These are phyloP conservation scores for Saccharomycopsis babjevae DNA, from an alignment of 805 yeast genomes.

Conservation along the genomic window DNA sequence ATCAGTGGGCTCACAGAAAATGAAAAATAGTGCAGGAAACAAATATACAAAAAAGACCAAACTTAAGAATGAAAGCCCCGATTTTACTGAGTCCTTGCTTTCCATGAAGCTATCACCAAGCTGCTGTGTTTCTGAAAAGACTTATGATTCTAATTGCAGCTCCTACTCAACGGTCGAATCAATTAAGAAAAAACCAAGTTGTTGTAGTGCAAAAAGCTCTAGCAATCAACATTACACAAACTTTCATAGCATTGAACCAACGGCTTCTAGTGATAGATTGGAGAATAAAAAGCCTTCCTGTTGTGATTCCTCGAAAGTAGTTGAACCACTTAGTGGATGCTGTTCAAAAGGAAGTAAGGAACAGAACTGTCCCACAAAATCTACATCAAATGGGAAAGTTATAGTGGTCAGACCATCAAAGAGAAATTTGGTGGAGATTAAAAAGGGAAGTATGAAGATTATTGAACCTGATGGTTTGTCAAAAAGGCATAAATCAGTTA, in stretches of 20 bases:
- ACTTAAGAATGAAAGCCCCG: neutral
- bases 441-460: slow-evolving; percentile 10
- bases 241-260: neutral
- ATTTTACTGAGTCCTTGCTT: neutral
- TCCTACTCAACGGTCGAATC: neutral
- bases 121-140: neutral
- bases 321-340: neutral
- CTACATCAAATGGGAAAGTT: slow-evolving; percentile 14
- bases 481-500: slow-evolving; percentile 1
- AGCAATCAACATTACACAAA: neutral
- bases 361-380: slow-evolving; percentile 15
- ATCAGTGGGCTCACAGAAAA: neutral
- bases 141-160: neutral
- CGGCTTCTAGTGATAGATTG: neutral
- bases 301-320: neutral
- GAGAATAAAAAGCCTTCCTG: neutral
- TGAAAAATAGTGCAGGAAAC: neutral
- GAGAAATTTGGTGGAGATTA: slow-evolving; percentile 11
- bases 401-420: slow-evolving; percentile 15
- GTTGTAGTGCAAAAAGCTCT: neutral
- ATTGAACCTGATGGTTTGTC: slow-evolving; percentile 1
- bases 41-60: neutral
- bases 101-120: neutral
- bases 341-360: neutral
- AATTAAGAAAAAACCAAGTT: neutral